Base-by-base conservation (phyloP, 2,329 filamentous ascomycete genomes). In the Diaporthe batatas region DNA sequence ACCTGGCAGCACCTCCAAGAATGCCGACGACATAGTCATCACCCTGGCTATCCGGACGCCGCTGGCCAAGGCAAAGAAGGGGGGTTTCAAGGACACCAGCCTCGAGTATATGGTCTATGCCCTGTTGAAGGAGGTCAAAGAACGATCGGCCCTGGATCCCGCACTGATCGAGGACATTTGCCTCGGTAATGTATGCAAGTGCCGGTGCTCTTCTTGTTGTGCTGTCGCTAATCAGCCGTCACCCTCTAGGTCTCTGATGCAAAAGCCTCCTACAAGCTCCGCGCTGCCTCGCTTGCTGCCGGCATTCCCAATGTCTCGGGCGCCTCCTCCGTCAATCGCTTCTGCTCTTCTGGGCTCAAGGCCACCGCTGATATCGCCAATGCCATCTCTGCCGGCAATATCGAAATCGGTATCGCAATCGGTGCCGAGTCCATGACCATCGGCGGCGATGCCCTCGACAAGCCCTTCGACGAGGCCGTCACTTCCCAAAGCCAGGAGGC, bases 281-380 rank as follows among this genome's bases (percentile, higher is more conserved):
- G 96, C 78, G 94, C 95, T 68, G 94, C 96, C 58, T 89, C 93
- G 75, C 92, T 98, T 75, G 94, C 94, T 62, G 96, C 96, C 72
- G 96, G 96, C 77, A 97, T 96, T 87, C 95, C 96, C 77, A 95
- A 96, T 86, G 98, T 96, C 8, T 89, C 94, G 64, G 90, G 91
- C 76, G 94, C 93, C 76, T 95, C 90, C 55, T 92, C 93, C 55
- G 88, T 97, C 73, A 98, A 98, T 88, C 93, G 96, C 75, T 98
- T 99, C 91, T 99, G 96, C 89, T 97, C 94, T 49, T 98, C 95
- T 0, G 96, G 96, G 47, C 91, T 99, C 76, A 97, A 98, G 85
- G 95, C 96, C 72, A 94, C 95, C 6, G 95, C 97, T 83, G 95
- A 98, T 80, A 97, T 99, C 77, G 95, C 96, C 67, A 92, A 96